Percentiles rank a stretch among this genome's conserved stretches.
These are phyloP conservation scores for Colletotrichum spinosum DNA, from an alignment of 2,329 filamentous ascomycete species.

Conservation along the genomic window DNA sequence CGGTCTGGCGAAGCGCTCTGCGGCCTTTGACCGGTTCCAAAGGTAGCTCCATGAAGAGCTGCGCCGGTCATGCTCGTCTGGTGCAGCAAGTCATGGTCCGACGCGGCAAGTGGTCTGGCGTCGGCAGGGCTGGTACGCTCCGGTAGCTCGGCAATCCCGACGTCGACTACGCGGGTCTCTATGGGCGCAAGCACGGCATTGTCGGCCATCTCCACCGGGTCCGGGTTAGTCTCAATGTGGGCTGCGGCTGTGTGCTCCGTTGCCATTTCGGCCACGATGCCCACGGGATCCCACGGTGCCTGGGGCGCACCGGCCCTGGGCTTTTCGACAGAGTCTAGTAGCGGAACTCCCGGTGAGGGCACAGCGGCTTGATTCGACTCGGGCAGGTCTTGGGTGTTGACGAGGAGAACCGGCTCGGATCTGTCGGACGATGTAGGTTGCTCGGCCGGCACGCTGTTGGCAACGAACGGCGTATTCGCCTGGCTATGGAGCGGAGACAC, in stretches of 20 bases:
- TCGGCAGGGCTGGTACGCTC: constrained; percentile 47
- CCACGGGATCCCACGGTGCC: constrained; percentile 52
- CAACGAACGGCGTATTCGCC: constrained; percentile 41
- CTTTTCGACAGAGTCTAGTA: constrained; percentile 50
- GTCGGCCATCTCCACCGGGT: constrained; percentile 58
- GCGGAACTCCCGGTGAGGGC: constrained; percentile 40
- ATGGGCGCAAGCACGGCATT: constrained; percentile 51
- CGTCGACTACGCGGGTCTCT: constrained; percentile 43
- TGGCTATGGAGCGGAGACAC: constrained; percentile 43
- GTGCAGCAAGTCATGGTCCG: constrained; percentile 32
- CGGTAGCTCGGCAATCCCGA: constrained; percentile 53
- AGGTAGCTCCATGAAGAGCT: constrained; percentile 36
- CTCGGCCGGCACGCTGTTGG: constrained; percentile 38
- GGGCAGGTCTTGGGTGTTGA: constrained; percentile 2
- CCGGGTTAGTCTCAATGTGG: constrained; percentile 55
- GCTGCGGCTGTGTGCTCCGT: constrained; percentile 56
- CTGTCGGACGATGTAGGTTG: constrained; percentile 23
- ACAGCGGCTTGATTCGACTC: not conserved
- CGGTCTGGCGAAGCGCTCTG: constrained; percentile 7
- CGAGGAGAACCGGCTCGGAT: constrained; percentile 5
- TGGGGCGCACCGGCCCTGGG: constrained; percentile 41
- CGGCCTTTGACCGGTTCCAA: constrained; percentile 35
- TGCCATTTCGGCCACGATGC: constrained; percentile 60
- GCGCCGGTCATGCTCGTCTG: constrained; percentile 34
- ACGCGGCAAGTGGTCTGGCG: constrained; percentile 27